phyloP scores from a whole-genome alignment of 768 basidiomycete species.

The Terana coerulea region DNA sequence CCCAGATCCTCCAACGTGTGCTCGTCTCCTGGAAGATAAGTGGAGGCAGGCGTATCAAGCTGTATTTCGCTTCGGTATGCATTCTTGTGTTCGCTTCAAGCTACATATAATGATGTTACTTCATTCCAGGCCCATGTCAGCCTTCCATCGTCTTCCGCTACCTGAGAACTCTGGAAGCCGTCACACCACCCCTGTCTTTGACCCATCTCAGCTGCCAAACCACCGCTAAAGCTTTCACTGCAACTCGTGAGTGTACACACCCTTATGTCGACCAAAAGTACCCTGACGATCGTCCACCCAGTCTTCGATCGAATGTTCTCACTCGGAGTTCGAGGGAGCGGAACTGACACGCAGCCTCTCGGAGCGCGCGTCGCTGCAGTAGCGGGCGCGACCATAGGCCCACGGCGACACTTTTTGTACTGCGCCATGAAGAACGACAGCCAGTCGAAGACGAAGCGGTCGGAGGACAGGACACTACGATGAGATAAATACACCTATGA shows the following conservation, averaged over 20 bases:
- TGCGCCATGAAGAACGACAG: constrained; percentile 69
- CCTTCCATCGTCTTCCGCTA: constrained; percentile 93
- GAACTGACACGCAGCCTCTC: constrained; percentile 55
- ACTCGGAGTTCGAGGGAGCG: constrained; percentile 74
- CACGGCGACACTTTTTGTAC: constrained; percentile 81
- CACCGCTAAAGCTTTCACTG: constrained; percentile 85
- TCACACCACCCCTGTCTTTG: constrained; percentile 83
- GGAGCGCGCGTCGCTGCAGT: constrained; percentile 64
- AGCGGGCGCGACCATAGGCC: constrained; percentile 62
- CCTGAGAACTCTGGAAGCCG: constrained; percentile 84
- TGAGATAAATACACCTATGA: constrained; percentile 6
- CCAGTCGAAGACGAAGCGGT: constrained; percentile 41
- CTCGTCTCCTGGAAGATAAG: constrained; percentile 85
- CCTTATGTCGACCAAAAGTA: background rate
- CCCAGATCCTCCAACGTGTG: constrained; percentile 75
- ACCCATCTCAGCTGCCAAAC: constrained; percentile 87
- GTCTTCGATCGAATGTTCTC: constrained; percentile 92
- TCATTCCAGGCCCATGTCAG: constrained; percentile 70
- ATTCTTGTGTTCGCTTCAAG: background rate
- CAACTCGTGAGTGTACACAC: constrained; percentile 57
- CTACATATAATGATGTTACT: background rate
- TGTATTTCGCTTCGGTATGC: constrained; percentile 78
- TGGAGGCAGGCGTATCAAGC: constrained; percentile 88
- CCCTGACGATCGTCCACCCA: constrained; percentile 26
- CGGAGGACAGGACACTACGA: constrained; percentile 25